Percentiles rank a stretch among this genome's conserved stretches.
Evolutionary conservation across 345 rosid genomes (phyloP).

Genomic region (Syzygium aromaticum): DNA sequence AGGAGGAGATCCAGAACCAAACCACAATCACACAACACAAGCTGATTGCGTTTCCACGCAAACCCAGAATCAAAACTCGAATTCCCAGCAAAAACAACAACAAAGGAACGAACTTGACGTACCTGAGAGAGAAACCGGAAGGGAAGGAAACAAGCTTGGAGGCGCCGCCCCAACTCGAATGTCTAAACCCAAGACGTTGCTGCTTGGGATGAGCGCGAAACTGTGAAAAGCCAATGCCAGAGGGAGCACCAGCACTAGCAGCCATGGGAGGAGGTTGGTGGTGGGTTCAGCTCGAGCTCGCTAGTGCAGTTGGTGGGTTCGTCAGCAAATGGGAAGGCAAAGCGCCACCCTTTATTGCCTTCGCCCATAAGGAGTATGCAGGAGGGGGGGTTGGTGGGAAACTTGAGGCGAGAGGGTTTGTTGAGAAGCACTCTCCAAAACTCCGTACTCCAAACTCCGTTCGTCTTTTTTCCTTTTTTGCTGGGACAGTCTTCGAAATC

Average conservation of each 20-base stretch:
- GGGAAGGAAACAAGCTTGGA: conserved; percentile 1
- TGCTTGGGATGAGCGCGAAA: not conserved
- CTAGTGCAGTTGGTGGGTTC: not conserved
- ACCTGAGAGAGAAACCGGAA: conserved; percentile 1
- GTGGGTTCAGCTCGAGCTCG: not conserved
- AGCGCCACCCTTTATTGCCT: not conserved
- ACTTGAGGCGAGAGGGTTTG: not conserved
- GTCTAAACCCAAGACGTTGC: not conserved
- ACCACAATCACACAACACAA: not conserved
- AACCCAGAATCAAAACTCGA: not conserved
- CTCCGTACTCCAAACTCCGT: not conserved
- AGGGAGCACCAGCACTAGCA: not conserved
- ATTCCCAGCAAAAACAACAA: not conserved
- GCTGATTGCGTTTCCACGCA: not conserved
- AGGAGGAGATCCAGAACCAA: not conserved
- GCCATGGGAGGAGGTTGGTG: not conserved
- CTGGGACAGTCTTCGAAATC: not conserved
- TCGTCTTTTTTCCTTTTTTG: too few species aligned
- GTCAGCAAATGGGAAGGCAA: not conserved
- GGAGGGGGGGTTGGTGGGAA: not conserved
- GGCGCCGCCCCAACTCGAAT: not conserved
- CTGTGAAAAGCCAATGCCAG: not conserved
- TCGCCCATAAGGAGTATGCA: not conserved
- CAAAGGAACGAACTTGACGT: not conserved
- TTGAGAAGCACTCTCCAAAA: not conserved